Evolutionary conservation across 2,329 filamentous ascomycete species (phyloP).

Genomic region (Bipolaris zeicola): DNA sequence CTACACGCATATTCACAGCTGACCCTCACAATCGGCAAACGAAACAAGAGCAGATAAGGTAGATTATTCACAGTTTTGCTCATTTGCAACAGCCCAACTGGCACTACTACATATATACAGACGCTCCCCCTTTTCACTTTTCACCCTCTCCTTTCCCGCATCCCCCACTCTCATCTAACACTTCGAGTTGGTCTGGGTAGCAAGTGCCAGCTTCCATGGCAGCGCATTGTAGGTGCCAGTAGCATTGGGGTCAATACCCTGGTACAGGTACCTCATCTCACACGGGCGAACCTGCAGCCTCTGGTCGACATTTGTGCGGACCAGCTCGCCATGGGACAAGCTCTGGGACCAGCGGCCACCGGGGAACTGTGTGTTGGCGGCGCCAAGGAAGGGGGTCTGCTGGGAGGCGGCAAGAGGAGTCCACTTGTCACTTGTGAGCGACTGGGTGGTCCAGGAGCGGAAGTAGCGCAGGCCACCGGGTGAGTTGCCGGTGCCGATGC

Average conservation of each 20-base stretch:
- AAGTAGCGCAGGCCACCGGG: slow-evolving; percentile 45
- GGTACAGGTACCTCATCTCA: slow-evolving; percentile 47
- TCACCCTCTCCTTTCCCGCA: too few relatives aligned
- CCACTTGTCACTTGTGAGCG: slow-evolving; percentile 42
- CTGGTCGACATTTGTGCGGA: slow-evolving; percentile 48
- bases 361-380: slow-evolving; percentile 47
- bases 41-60: too few relatives aligned
- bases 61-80: neutral
- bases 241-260: slow-evolving; percentile 45
- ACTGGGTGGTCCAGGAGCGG: slow-evolving; percentile 47
- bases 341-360: slow-evolving; percentile 47
- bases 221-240: slow-evolving; percentile 44
- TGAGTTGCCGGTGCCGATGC: slow-evolving; percentile 38
- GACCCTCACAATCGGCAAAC: too few relatives aligned
- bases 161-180: neutral
- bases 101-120: too few relatives aligned
- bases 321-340: slow-evolving; percentile 46
- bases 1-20: too few relatives aligned
- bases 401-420: slow-evolving; percentile 44
- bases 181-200: slow-evolving; percentile 28
- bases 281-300: slow-evolving; percentile 45
- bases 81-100: too few relatives aligned
- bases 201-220: slow-evolving; percentile 47
- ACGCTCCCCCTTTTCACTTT: neutral
- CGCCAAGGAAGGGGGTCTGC: slow-evolving; percentile 47